phyloP scores from a whole-genome alignment of 2,329 filamentous ascomycete genomes.

The Phialemoniopsis sp. region DNA sequence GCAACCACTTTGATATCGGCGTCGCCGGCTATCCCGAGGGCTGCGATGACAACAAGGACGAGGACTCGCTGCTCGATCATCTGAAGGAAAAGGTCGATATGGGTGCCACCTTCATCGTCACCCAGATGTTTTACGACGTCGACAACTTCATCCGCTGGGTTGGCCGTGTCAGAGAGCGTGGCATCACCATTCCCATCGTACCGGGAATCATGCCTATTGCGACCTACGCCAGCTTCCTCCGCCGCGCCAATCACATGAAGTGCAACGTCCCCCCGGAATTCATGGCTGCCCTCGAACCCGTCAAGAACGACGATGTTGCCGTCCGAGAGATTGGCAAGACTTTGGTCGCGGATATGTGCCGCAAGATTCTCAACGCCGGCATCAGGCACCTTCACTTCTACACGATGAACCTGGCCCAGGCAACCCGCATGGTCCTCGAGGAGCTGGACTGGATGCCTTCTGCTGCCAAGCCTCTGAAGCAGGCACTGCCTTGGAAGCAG shows the following conservation, averaged over 20 bases:
- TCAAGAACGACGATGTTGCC: constrained; percentile 94
- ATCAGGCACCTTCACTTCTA: constrained; percentile 95
- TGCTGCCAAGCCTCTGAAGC: constrained; percentile 72
- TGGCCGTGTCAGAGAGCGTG: constrained; percentile 75
- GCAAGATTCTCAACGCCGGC: constrained; percentile 75
- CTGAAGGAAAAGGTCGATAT: constrained; percentile 97
- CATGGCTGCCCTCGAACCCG: constrained; percentile 77
- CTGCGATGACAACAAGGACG: constrained; percentile 86
- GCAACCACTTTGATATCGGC: constrained; percentile 93
- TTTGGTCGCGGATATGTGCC: constrained; percentile 85
- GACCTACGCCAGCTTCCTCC: constrained; percentile 88
- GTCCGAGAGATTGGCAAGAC: constrained; percentile 86
- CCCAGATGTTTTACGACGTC: constrained; percentile 99
- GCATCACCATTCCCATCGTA: constrained; percentile 68
- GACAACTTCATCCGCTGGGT: constrained; percentile 95
- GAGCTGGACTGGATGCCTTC: constrained; percentile 81
- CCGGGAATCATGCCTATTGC: constrained; percentile 94
- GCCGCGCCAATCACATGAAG: constrained; percentile 87
- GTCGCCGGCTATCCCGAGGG: constrained; percentile 97
- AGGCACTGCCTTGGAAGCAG: constrained; percentile 93
- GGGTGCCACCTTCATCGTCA: constrained; percentile 90
- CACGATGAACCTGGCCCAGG: constrained; percentile 97
- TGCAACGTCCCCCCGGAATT: constrained; percentile 78
- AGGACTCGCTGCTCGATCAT: constrained; percentile 81
- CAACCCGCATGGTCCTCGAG: constrained; percentile 89